These are phyloP conservation scores for Diaporthe citriasiana DNA, from an alignment of 2,329 filamentous ascomycete genomes.

Conservation along the genomic window DNA sequence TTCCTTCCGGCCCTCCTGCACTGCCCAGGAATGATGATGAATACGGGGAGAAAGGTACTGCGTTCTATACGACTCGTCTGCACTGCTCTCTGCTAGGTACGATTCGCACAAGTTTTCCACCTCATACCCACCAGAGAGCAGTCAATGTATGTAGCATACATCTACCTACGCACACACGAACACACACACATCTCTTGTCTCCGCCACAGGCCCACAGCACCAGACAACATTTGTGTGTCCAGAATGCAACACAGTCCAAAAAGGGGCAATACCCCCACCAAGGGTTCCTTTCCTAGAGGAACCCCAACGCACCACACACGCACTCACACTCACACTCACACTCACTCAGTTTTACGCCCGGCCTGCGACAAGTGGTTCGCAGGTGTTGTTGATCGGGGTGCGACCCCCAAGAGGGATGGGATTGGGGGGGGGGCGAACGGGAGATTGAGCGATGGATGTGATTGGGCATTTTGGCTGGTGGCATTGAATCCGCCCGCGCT, in stretches of 20 bases:
- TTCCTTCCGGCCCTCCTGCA: neutral
- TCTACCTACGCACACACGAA: neutral
- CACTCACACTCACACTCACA: neutral
- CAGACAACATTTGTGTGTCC: conserved; percentile 30
- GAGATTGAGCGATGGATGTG: conserved; percentile 23
- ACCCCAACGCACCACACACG: conserved; percentile 5
- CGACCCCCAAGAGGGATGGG: conserved; percentile 16
- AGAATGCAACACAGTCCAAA: conserved; percentile 25
- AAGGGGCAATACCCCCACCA: conserved; percentile 23
- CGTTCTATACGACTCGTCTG: neutral
- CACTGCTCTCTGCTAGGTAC: neutral
- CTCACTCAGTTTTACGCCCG: conserved; percentile 1
- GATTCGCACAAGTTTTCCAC: neutral
- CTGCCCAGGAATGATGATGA: conserved; percentile 12
- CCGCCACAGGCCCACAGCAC: conserved; percentile 25
- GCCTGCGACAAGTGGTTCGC: conserved; percentile 12
- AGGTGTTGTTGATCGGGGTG: conserved; percentile 26
- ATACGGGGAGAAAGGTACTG: neutral
- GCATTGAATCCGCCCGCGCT: conserved; percentile 32
- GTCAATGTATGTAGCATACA: neutral
- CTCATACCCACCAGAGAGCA: neutral
- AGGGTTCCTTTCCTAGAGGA: conserved; percentile 21
- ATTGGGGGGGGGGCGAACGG: conserved; percentile 27
- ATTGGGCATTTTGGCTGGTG: conserved; percentile 30
- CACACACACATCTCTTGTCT: conserved; percentile 5